Evolutionary conservation across 108 stramenopile genomes (phyloP).

Genomic region (Chaetoceros muelleri): DNA sequence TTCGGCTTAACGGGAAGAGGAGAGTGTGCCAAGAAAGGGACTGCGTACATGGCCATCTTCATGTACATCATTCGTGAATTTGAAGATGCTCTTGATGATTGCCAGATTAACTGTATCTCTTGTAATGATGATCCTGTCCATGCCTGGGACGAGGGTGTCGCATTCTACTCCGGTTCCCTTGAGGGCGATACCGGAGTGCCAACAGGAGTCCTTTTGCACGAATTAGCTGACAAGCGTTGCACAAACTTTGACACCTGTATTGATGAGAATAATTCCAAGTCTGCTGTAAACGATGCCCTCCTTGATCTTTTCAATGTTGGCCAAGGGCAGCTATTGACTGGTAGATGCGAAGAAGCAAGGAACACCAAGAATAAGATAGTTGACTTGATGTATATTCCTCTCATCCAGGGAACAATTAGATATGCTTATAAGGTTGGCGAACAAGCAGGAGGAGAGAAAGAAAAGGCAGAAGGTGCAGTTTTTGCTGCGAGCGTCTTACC

Average conservation of each 20-base stretch:
- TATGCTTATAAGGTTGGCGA: slow-evolving; percentile 47
- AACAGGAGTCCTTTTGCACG: slow-evolving; percentile 39
- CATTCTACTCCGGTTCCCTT: slow-evolving; percentile 50
- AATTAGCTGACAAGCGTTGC: slow-evolving; percentile 68
- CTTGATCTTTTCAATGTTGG: slow-evolving; percentile 39
- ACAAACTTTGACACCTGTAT: slow-evolving; percentile 57
- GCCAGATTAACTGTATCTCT: slow-evolving; percentile 17
- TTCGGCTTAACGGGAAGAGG: slow-evolving; percentile 7
- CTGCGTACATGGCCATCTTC: slow-evolving; percentile 35
- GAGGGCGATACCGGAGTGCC: slow-evolving; percentile 41
- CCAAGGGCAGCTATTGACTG: slow-evolving; percentile 24
- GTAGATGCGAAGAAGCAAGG: slow-evolving; percentile 37
- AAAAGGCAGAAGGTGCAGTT: slow-evolving; percentile 48
- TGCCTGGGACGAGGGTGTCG: slow-evolving; percentile 58
- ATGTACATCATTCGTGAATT: slow-evolving; percentile 53
- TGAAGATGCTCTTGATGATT: slow-evolving; percentile 51
- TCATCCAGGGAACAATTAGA: slow-evolving; percentile 61
- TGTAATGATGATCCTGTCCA: slow-evolving; percentile 37
- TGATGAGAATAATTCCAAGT: slow-evolving; percentile 21
- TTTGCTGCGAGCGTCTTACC: slow-evolving; percentile 73
- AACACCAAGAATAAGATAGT: slow-evolving; percentile 32
- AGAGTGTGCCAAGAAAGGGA: slow-evolving; percentile 54
- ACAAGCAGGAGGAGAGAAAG: slow-evolving; percentile 33
- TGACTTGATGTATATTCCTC: slow-evolving; percentile 51
- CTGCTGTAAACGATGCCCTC: slow-evolving; percentile 55